phyloP scores from a whole-genome alignment of 1,284 basidiomycete species.

The Tylopilus sp. region DNA sequence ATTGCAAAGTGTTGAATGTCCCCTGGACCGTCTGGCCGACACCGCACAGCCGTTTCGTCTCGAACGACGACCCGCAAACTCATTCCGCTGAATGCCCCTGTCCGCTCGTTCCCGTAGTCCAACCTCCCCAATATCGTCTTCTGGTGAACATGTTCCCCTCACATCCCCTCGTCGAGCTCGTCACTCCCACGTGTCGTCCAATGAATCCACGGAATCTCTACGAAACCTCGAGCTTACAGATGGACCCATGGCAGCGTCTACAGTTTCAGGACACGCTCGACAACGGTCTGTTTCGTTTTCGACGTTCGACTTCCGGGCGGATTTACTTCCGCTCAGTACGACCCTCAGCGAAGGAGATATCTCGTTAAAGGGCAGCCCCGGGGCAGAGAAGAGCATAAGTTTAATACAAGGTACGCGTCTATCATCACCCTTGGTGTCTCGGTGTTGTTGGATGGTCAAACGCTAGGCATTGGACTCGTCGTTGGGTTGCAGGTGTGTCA shows the following conservation, averaged over 20 bases:
- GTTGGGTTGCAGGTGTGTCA: constrained; percentile 66
- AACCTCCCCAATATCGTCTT: constrained; percentile 13
- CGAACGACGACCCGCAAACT: background rate
- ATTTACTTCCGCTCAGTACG: constrained; percentile 70
- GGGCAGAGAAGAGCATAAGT: constrained; percentile 71
- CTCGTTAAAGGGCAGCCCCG: constrained; percentile 41
- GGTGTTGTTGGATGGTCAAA: constrained; percentile 7
- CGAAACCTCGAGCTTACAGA: constrained; percentile 73
- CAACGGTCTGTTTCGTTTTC: constrained; percentile 65
- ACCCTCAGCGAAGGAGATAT: constrained; percentile 66
- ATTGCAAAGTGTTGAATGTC: too few relatives aligned
- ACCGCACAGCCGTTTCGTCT: background rate
- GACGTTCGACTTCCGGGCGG: constrained; percentile 73
- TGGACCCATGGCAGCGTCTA: constrained; percentile 42
- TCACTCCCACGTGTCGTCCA: constrained; percentile 36
- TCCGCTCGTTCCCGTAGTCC: constrained; percentile 19
- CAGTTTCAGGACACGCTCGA: constrained; percentile 31
- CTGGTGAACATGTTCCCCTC: constrained; percentile 32
- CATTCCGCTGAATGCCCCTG: constrained; percentile 16
- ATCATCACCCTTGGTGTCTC: background rate
- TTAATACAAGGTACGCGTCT: constrained; percentile 64
- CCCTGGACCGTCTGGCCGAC: too few relatives aligned
- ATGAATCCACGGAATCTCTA: constrained; percentile 68
- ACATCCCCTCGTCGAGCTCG: constrained; percentile 40
- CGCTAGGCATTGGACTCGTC: constrained; percentile 74